Evolutionary conservation across 345 rosid genomes (phyloP).

Genomic region (Sapria himalayana): DNA sequence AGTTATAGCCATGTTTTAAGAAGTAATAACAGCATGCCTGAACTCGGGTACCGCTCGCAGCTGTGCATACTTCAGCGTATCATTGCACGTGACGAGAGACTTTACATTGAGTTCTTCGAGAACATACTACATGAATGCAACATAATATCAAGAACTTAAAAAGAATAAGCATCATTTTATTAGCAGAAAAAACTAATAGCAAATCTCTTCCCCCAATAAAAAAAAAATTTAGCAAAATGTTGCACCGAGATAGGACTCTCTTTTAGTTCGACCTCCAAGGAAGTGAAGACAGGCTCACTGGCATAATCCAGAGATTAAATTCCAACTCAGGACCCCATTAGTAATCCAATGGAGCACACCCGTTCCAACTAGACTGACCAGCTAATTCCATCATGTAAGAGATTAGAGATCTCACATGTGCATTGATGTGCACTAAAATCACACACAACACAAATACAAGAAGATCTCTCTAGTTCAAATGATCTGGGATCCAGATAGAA

Average conservation of each 20-base stretch:
- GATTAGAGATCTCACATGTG: too few relatives aligned
- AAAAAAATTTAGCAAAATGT: neutral
- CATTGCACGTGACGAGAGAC: slow-evolving; percentile 58
- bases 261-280: too few relatives aligned
- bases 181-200: neutral
- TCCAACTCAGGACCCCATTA: too few relatives aligned
- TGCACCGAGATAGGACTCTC: neutral
- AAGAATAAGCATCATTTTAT: neutral
- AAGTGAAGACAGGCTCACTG: too few relatives aligned
- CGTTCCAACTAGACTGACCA: too few relatives aligned
- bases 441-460: too few relatives aligned
- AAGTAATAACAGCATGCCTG: slow-evolving; percentile 27
- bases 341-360: too few relatives aligned
- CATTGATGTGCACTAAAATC: too few relatives aligned
- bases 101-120: slow-evolving; percentile 81
- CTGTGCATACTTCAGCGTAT: slow-evolving; percentile 68
- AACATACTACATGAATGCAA: slow-evolving; percentile 36
- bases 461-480: too few relatives aligned
- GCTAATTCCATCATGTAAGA: too few relatives aligned
- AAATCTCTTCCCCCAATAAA: neutral
- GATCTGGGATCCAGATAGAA: too few relatives aligned
- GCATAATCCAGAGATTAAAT: too few relatives aligned
- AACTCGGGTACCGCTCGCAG: slow-evolving; percentile 94
- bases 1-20: neutral
- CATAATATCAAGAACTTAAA: neutral